These are phyloP conservation scores for Neurospora sp. DNA, from an alignment of 495 filamentous ascomycete species.

Conservation along the genomic window DNA sequence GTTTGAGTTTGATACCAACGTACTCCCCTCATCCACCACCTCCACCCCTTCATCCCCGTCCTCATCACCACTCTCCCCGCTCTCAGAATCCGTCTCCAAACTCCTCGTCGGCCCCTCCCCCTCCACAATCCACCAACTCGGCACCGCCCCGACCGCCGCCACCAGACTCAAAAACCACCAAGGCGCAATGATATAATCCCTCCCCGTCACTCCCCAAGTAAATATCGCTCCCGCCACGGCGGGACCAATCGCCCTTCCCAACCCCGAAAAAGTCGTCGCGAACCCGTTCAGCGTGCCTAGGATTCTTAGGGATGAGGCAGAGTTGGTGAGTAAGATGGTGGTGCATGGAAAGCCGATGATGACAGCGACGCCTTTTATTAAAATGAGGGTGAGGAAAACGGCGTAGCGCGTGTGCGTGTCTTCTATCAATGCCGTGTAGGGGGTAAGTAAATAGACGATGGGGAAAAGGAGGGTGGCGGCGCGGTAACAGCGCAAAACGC, in stretches of 20 bases:
- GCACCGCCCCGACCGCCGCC: slow-evolving; percentile 50
- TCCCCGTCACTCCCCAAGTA: slow-evolving; percentile 52
- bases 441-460: slow-evolving; percentile 59
- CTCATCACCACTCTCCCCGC: slow-evolving; percentile 28
- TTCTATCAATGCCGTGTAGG: slow-evolving; percentile 58
- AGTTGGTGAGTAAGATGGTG: slow-evolving; percentile 87
- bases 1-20: background rate
- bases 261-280: slow-evolving; percentile 63
- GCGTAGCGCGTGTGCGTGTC: slow-evolving; percentile 27
- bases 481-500: slow-evolving; percentile 60
- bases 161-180: slow-evolving; percentile 66
- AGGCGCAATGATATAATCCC: slow-evolving; percentile 61
- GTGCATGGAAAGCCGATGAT: slow-evolving; percentile 81
- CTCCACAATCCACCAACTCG: slow-evolving; percentile 63
- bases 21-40: background rate
- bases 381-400: slow-evolving; percentile 45
- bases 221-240: slow-evolving; percentile 55
- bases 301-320: slow-evolving; percentile 58
- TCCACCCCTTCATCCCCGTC: slow-evolving; percentile 11
- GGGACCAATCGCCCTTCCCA: slow-evolving; percentile 71
- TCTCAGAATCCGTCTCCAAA: slow-evolving; percentile 2
- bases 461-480: slow-evolving; percentile 51
- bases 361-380: slow-evolving; percentile 56
- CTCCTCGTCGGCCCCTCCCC: slow-evolving; percentile 55
- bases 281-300: slow-evolving; percentile 87